Evolutionary conservation across 2,329 filamentous ascomycete genomes (phyloP).

Genomic region (Fusarium scirpi): DNA sequence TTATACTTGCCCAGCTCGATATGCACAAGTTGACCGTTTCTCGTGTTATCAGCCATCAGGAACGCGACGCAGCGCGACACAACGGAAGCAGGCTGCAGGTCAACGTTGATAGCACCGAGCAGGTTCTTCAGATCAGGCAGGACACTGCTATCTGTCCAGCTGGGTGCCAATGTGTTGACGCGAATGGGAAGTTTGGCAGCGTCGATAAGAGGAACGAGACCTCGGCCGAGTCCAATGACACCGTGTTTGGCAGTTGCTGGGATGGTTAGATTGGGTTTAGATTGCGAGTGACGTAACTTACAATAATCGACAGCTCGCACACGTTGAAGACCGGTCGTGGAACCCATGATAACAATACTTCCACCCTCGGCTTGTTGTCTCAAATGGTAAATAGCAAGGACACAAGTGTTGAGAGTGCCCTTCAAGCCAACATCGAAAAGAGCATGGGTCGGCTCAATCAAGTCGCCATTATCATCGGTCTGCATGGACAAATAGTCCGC

Average conservation of each 20-base stretch:
- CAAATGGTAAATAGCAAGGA: slow-evolving; percentile 63
- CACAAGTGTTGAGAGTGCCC: slow-evolving; percentile 62
- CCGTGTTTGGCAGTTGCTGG: slow-evolving; percentile 65
- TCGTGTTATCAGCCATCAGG: slow-evolving; percentile 61
- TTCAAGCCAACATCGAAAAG: slow-evolving; percentile 64
- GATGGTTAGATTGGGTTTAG: slow-evolving; percentile 1
- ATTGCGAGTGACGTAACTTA: slow-evolving; percentile 35
- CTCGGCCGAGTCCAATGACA: slow-evolving; percentile 65
- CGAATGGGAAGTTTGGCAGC: slow-evolving; percentile 60
- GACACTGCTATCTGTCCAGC: slow-evolving; percentile 65
- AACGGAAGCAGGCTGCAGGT: slow-evolving; percentile 58
- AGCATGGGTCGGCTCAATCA: slow-evolving; percentile 57
- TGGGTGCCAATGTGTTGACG: slow-evolving; percentile 67
- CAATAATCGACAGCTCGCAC: slow-evolving; percentile 65
- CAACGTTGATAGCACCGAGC: slow-evolving; percentile 55
- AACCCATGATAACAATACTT: slow-evolving; percentile 67
- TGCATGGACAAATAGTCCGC: slow-evolving; percentile 60
- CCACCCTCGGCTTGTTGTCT: slow-evolving; percentile 59
- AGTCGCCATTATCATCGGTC: slow-evolving; percentile 63
- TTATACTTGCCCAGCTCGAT: slow-evolving; percentile 60
- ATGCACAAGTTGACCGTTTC: slow-evolving; percentile 66
- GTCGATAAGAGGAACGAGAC: slow-evolving; percentile 55
- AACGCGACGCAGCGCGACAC: slow-evolving; percentile 63
- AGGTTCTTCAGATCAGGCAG: slow-evolving; percentile 54
- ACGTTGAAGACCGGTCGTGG: slow-evolving; percentile 62